Evolutionary conservation across 352 stramenopile species (phyloP), one percentile per base, ranked within the genome.

Genomic region (Aphanomyces astaci): DNA sequence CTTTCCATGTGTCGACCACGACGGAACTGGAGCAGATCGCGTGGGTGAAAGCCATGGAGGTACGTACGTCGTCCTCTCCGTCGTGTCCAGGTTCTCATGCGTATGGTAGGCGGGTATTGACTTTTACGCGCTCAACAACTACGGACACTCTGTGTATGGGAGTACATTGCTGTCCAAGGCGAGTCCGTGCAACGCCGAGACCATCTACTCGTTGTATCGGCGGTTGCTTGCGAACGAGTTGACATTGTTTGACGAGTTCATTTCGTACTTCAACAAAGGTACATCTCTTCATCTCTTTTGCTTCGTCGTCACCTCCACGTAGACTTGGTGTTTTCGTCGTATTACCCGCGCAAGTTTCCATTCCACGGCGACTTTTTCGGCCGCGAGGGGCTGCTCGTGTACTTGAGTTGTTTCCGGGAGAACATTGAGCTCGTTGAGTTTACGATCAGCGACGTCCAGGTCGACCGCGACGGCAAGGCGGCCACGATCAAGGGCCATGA

Each of bases 231-330:
- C 75, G 28, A 83, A 81, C 33, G 82, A 95, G 24, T 54, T 79
- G 15, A 46, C 60, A 13, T 52, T 80, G 15, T 66, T 89, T 55
- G 84, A 74, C 28, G 85, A 95, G 36, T 72, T 93, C 46, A 63
- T 93, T 63, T 75, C 87, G 25, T 95, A 92, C 55, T 95, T 95
- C 63, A 95, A 94, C 75, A 95, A 95, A 76, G 76, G 76, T 81
- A 53, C 24, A 51, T 11, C 30, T n/a, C 15, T 27, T 28, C 68
- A 19, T 57, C 56, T 65, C 22, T 33, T 11, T 49, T 22, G 33
- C 31, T 22, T 13, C 27, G n/a, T 13, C 25, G 28, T 22, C 30
- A 59, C n/a, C 25, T 72, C 9, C 10, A 28, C 40, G 15, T 43
- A 82, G 87, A 95, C 40, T 72, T 95, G 13, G 87, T 95, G 31